A percentile compares a stretch with the other conserved stretches of the same genome.
These are phyloP conservation scores for Pseudogymnoascus sp. DNA, from an alignment of 2,329 filamentous ascomycete species.

Conservation along the genomic window DNA sequence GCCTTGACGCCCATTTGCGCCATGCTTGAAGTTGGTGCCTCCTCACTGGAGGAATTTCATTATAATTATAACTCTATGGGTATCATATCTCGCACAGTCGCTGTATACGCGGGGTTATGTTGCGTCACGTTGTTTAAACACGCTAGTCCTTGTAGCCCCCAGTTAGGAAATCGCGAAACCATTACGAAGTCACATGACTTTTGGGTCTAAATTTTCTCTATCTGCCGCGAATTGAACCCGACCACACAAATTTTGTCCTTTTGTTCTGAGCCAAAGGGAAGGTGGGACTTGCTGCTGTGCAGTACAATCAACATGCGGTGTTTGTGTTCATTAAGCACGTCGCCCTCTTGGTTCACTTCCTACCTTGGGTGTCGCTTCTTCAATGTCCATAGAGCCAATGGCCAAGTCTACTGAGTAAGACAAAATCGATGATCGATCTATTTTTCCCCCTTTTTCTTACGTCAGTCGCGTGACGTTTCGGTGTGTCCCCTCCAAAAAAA, in stretches of 20 bases:
- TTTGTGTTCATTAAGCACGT: not conserved
- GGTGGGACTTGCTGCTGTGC: not conserved
- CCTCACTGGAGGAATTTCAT: slow-evolving; percentile 3
- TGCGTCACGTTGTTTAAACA: slow-evolving; percentile 6
- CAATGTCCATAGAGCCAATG: not conserved
- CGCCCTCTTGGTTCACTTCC: not conserved
- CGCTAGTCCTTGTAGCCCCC: not conserved
- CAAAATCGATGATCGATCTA: slow-evolving; percentile 1
- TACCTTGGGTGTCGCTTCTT: not conserved
- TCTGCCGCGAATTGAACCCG: not conserved
- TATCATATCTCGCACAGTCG: slow-evolving; percentile 2
- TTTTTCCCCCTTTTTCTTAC: slow-evolving; percentile 7
- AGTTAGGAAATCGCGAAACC: slow-evolving; percentile 6
- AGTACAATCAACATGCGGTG: not conserved
- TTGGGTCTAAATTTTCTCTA: not conserved
- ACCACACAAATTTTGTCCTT: not conserved
- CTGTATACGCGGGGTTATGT: not conserved
- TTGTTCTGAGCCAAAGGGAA: not conserved
- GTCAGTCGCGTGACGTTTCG: slow-evolving; percentile 3
- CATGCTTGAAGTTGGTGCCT: slow-evolving; percentile 5
- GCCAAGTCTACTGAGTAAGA: not conserved
- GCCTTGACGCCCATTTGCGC: slow-evolving; percentile 1
- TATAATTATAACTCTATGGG: slow-evolving; percentile 3
- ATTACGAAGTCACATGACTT: slow-evolving; percentile 4
- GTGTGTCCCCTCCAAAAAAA: not conserved